Conservation (phyloP, 352 stramenopile genomes). For the Pythium insidiosum region DNA sequence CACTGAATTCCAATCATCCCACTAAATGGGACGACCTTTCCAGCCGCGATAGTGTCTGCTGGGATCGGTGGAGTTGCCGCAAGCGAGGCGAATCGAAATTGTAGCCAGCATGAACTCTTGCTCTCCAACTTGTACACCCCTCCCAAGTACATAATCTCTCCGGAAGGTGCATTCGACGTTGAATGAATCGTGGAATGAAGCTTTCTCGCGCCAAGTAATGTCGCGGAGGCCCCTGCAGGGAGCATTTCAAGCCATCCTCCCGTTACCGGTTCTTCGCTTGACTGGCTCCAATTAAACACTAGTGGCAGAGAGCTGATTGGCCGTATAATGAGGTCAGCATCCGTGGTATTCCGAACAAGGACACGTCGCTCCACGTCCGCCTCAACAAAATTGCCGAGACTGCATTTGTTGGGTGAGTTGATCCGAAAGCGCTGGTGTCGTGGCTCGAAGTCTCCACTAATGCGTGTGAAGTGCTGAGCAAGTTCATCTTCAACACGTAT, state of each 20-base stretch:
- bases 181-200: constrained; percentile 3
- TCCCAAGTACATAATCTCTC: constrained; percentile 40
- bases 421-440: constrained; percentile 54
- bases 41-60: constrained; percentile 45
- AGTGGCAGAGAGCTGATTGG: constrained; percentile 68
- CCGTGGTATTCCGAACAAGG: constrained; percentile 68
- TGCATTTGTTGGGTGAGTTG: no score
- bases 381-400: no score
- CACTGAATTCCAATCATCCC: constrained; percentile 76
- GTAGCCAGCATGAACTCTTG: constrained; percentile 39
- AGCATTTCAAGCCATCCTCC: constrained; percentile 14
- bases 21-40: constrained; percentile 42
- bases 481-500: constrained; percentile 66
- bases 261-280: background rate
- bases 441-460: no score
- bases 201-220: constrained; percentile 3
- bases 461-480: background rate
- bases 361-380: no score
- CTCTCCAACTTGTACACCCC: constrained; percentile 31
- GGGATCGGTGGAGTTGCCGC: constrained; percentile 39
- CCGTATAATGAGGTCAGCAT: constrained; percentile 40
- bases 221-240: constrained; percentile 9
- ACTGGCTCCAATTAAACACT: constrained; percentile 39
- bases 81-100: constrained; percentile 65
- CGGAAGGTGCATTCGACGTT: background rate